Evolutionary conservation across 441 rosid species (phyloP).

Genomic region (Populus hybrid): DNA sequence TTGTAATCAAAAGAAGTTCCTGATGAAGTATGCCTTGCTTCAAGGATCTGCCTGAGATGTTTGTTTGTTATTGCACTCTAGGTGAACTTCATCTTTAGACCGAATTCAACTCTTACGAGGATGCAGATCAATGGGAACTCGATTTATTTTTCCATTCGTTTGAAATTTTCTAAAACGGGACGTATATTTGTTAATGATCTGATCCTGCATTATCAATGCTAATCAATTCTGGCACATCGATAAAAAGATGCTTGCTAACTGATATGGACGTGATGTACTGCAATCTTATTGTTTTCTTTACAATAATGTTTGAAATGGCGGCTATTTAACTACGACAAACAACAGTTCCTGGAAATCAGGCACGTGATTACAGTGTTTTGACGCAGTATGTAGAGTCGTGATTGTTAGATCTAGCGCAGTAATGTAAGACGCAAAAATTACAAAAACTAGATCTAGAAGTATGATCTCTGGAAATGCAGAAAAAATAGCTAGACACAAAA

Average conservation of each 20-base stretch:
- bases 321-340: not conserved
- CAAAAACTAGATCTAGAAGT: too few relatives aligned
- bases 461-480: too few relatives aligned
- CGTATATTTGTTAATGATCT: not conserved
- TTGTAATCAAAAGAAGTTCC: constrained; percentile 74
- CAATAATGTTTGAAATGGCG: not conserved
- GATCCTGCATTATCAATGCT: not conserved
- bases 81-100: not conserved
- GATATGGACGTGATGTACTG: not conserved
- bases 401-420: not conserved
- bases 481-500: too few relatives aligned
- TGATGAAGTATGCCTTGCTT: constrained; percentile 49
- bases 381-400: too few relatives aligned
- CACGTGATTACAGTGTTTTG: not conserved
- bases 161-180: not conserved
- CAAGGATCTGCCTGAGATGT: constrained; percentile 27
- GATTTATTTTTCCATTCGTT: not conserved
- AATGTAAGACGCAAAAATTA: too few relatives aligned
- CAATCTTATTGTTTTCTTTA: not conserved
- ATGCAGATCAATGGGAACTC: not conserved
- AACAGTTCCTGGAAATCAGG: not conserved
- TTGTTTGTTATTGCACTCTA: constrained; percentile 4
- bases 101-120: not conserved
- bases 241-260: not conserved
- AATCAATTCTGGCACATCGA: not conserved